phyloP scores from a whole-genome alignment of 129 eudicot species.

The Helichrysum umbraculigerum region DNA sequence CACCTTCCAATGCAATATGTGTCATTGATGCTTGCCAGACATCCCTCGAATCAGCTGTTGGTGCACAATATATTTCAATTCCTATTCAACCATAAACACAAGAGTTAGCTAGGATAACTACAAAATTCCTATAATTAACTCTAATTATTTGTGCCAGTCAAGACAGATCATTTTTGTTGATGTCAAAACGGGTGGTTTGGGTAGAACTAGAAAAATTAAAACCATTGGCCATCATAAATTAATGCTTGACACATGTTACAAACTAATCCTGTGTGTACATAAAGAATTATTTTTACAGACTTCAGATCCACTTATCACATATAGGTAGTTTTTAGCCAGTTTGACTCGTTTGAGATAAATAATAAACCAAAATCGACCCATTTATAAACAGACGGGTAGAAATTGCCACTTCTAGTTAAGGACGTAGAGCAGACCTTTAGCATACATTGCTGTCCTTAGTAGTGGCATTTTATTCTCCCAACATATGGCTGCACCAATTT shows the following conservation, averaged over 20 bases:
- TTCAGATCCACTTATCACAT: neutral
- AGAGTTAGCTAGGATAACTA: neutral
- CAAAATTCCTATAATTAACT: neutral
- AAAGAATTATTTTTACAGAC: neutral
- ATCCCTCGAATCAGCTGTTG: slow-evolving; percentile 97
- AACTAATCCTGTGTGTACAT: too few relatives aligned
- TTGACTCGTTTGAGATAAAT: neutral
- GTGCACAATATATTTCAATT: slow-evolving; percentile 96
- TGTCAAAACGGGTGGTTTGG: neutral
- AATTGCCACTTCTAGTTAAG: neutral
- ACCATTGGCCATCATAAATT: neutral
- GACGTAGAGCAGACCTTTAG: slow-evolving; percentile 55
- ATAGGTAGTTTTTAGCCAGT: neutral
- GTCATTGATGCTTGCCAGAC: slow-evolving; percentile 99
- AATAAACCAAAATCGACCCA: neutral
- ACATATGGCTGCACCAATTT: slow-evolving; percentile 96
- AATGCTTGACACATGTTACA: too few relatives aligned
- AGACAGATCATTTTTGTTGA: neutral
- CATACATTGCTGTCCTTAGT: slow-evolving; percentile 91
- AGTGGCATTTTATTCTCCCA: slow-evolving; percentile 99
- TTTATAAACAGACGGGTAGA: neutral
- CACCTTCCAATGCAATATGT: slow-evolving; percentile 97
- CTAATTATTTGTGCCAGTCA: neutral
- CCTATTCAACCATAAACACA: slow-evolving; percentile 44
- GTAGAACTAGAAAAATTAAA: neutral